Conservation (phyloP, 495 filamentous ascomycete species). For the Chaetomium tenue region DNA sequence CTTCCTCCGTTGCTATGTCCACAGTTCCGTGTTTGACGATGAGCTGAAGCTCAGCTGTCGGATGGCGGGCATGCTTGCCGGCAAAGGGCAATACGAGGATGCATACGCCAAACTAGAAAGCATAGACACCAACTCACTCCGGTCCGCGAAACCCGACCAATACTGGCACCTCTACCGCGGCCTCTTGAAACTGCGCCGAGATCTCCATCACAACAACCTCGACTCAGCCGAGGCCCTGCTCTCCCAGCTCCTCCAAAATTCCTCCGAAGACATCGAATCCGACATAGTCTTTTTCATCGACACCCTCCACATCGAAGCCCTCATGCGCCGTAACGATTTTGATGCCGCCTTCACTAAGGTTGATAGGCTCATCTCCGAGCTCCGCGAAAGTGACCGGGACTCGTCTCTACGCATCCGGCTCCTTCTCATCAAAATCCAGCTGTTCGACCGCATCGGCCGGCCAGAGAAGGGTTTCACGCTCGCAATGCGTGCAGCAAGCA, state of each 20-base stretch:
- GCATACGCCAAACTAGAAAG: slow-evolving; percentile 64
- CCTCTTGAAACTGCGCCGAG: slow-evolving; percentile 66
- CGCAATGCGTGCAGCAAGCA: slow-evolving; percentile 73
- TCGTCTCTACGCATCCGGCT: slow-evolving; percentile 70
- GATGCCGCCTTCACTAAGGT: slow-evolving; percentile 63
- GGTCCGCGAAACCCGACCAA: slow-evolving; percentile 74
- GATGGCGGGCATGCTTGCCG: slow-evolving; percentile 46
- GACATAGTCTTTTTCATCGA: slow-evolving; percentile 71
- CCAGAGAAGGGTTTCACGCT: slow-evolving; percentile 82
- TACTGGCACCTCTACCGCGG: slow-evolving; percentile 74
- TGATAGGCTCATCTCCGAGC: slow-evolving; percentile 61
- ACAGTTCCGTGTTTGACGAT: slow-evolving; percentile 69
- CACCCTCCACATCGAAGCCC: slow-evolving; percentile 67
- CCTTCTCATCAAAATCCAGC: slow-evolving; percentile 70
- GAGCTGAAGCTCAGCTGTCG: slow-evolving; percentile 60
- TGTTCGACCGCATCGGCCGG: slow-evolving; percentile 67
- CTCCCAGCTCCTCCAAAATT: slow-evolving; percentile 54
- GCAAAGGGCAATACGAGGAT: slow-evolving; percentile 67
- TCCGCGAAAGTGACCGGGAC: slow-evolving; percentile 71
- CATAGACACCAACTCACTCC: slow-evolving; percentile 64
- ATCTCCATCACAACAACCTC: slow-evolving; percentile 69
- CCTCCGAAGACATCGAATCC: slow-evolving; percentile 53
- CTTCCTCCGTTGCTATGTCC: slow-evolving; percentile 70
- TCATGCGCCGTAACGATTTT: slow-evolving; percentile 62
- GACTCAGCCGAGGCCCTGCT: slow-evolving; percentile 66